Conservation (phyloP, 495 filamentous ascomycete genomes). For the Hypoxylon perforatum region DNA sequence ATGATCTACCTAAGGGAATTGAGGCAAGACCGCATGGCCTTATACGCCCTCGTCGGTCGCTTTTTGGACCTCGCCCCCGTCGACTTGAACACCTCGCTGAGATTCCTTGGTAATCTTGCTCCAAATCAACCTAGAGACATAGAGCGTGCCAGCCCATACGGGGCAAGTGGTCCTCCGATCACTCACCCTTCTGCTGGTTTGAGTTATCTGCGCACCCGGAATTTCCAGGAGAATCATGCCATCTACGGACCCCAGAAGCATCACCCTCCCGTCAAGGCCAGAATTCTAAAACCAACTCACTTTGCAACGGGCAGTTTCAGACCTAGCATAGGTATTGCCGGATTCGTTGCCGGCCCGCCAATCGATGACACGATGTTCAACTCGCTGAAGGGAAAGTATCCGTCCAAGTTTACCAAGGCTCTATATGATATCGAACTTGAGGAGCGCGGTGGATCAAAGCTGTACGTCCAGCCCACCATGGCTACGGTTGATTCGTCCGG, state of each 20-base stretch:
- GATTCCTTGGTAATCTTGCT: conserved; percentile 28
- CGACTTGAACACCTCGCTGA: neutral
- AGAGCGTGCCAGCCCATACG: conserved; percentile 58
- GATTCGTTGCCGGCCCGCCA: conserved; percentile 54
- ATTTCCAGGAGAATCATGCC: conserved; percentile 81
- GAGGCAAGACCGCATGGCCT: conserved; percentile 59
- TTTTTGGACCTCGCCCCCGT: conserved; percentile 67
- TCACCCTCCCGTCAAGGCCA: conserved; percentile 71
- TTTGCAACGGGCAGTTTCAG: conserved; percentile 30
- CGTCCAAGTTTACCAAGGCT: conserved; percentile 4
- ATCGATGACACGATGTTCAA: conserved; percentile 46
- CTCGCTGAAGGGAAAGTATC: conserved; percentile 2
- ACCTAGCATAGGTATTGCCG: conserved; percentile 58
- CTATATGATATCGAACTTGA: conserved; percentile 66
- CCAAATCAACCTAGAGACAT: conserved; percentile 28
- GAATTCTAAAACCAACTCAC: conserved; percentile 66
- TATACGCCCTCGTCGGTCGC: conserved; percentile 60
- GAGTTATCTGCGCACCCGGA: conserved; percentile 79
- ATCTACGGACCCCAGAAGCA: conserved; percentile 78
- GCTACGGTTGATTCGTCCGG: conserved; percentile 71
- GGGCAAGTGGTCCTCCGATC: conserved; percentile 71
- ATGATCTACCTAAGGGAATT: conserved; percentile 68
- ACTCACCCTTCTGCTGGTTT: conserved; percentile 95
- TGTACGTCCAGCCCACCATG: conserved; percentile 67
- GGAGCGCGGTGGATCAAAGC: conserved; percentile 72